Percentiles rank a stretch among this genome's conserved stretches.
Conservation (phyloP, 495 filamentous ascomycete genomes). For the Penicillium antarcticum region DNA sequence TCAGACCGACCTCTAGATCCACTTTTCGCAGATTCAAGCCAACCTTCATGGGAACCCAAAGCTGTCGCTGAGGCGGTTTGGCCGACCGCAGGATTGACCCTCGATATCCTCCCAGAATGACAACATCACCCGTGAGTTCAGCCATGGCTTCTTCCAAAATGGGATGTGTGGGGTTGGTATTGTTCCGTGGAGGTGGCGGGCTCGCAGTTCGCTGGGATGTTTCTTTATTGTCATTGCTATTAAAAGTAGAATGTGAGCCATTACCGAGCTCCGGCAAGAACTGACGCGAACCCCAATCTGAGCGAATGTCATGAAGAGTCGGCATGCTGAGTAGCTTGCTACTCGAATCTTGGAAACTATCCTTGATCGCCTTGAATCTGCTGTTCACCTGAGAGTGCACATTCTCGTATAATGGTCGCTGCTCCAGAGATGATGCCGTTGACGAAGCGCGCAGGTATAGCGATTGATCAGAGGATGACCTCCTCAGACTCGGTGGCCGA, state of each 20-base stretch:
- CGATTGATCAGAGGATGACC: conserved; percentile 73
- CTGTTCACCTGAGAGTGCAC: conserved; percentile 77
- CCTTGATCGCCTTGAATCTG: conserved; percentile 85
- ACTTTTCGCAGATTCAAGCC: conserved; percentile 90
- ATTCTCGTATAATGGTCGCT: conserved; percentile 79
- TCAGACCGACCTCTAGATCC: conserved; percentile 82
- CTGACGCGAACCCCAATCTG: conserved; percentile 34
- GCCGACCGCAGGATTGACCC: conserved; percentile 88
- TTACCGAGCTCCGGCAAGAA: conserved; percentile 19
- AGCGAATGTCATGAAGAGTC: conserved; percentile 47
- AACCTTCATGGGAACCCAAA: conserved; percentile 94
- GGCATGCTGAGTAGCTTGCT: conserved; percentile 67
- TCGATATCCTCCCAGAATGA: conserved; percentile 87
- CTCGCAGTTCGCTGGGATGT: background rate
- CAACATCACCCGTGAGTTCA: conserved; percentile 75
- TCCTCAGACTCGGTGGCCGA: conserved; percentile 45
- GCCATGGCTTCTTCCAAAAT: conserved; percentile 63
- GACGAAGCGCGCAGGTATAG: conserved; percentile 64
- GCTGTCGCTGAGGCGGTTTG: conserved; percentile 70
- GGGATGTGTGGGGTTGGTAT: conserved; percentile 40
- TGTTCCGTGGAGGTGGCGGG: conserved; percentile 22
- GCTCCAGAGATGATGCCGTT: conserved; percentile 75
- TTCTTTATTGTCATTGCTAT: conserved; percentile 3
- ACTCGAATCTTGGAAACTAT: conserved; percentile 76
- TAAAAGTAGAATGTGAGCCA: conserved; percentile 10